These are phyloP conservation scores for Diplosphaera chodatii DNA, from an alignment of 139 green algal genomes.

Conservation along the genomic window DNA sequence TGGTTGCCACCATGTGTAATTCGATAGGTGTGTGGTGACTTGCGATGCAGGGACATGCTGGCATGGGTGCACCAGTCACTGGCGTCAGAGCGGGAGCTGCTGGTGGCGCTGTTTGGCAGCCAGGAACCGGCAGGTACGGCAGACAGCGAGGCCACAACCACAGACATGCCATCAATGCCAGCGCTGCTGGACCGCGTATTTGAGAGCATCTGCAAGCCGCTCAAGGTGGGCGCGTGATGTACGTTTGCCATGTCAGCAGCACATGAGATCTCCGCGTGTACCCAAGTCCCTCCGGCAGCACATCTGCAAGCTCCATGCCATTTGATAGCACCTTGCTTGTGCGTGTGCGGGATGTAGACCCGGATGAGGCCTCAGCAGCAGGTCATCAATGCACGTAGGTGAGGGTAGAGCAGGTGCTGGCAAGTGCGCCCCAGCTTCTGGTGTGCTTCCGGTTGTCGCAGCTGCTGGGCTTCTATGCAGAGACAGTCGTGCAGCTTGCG, in stretches of 20 bases:
- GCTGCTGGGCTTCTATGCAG: constrained; percentile 77
- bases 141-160: neutral
- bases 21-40: too few species aligned
- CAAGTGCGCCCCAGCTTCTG: constrained; percentile 60
- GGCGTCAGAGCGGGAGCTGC: constrained; percentile 84
- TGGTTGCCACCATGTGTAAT: too few species aligned
- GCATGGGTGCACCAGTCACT: constrained; percentile 92
- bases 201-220: constrained; percentile 86
- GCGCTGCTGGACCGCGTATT: constrained; percentile 87
- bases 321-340: too few species aligned
- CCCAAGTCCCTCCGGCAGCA: too few species aligned
- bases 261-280: too few species aligned
- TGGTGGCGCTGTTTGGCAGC: constrained; percentile 77
- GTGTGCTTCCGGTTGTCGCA: constrained; percentile 75
- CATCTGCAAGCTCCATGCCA: too few species aligned
- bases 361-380: too few species aligned
- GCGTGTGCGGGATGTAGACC: too few species aligned
- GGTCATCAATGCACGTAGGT: constrained; percentile 39
- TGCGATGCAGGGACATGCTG: constrained; percentile 80
- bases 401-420: constrained; percentile 76
- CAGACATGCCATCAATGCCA: constrained; percentile 37
- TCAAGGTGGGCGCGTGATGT: too few species aligned
- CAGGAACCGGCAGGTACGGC: constrained; percentile 8
- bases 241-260: too few species aligned
- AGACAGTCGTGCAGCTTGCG: constrained; percentile 39